A percentile compares a stretch with the other conserved stretches of the same genome.
Conservation (phyloP, 2,329 filamentous ascomycete genomes). For the Ceratocystis variospora region DNA sequence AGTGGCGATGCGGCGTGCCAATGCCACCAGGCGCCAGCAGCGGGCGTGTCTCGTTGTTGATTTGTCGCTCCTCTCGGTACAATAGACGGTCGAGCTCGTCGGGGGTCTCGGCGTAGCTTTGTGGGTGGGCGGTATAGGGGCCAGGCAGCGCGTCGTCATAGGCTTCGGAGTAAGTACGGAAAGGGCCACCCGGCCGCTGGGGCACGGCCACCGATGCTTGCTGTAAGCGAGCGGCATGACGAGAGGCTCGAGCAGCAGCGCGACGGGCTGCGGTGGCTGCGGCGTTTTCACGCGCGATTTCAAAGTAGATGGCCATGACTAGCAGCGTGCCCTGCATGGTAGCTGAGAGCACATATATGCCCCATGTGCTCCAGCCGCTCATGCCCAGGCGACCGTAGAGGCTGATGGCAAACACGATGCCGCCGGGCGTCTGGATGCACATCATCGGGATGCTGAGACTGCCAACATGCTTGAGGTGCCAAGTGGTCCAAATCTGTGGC, state of each 20-base stretch:
- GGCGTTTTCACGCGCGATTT: slow-evolving; percentile 30
- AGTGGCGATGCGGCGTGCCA: slow-evolving; percentile 29
- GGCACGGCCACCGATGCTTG: slow-evolving; percentile 19
- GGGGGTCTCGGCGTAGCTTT: slow-evolving; percentile 38
- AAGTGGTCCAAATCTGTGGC: slow-evolving; percentile 89
- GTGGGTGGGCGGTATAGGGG: slow-evolving; percentile 39
- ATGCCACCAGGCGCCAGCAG: slow-evolving; percentile 38
- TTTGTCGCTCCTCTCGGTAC: slow-evolving; percentile 38
- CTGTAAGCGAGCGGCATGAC: slow-evolving; percentile 22
- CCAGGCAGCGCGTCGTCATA: slow-evolving; percentile 39
- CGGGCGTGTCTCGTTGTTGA: slow-evolving; percentile 37
- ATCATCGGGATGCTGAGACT: slow-evolving; percentile 95
- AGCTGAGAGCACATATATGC: slow-evolving; percentile 78
- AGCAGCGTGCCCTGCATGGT: slow-evolving; percentile 70
- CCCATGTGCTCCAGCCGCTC: slow-evolving; percentile 90
- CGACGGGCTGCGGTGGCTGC: slow-evolving; percentile 23
- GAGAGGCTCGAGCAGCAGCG: slow-evolving; percentile 25
- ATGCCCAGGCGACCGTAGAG: slow-evolving; percentile 65
- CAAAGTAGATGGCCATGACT: slow-evolving; percentile 65
- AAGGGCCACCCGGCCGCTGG: slow-evolving; percentile 28
- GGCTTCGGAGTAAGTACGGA: slow-evolving; percentile 36
- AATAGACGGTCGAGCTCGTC: slow-evolving; percentile 38
- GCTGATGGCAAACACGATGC: slow-evolving; percentile 77
- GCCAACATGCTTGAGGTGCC: slow-evolving; percentile 68
- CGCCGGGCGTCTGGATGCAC: slow-evolving; percentile 92